Evolutionary conservation across 2,329 filamentous ascomycete species (phyloP).

Genomic region (Fusarium goolgardi): DNA sequence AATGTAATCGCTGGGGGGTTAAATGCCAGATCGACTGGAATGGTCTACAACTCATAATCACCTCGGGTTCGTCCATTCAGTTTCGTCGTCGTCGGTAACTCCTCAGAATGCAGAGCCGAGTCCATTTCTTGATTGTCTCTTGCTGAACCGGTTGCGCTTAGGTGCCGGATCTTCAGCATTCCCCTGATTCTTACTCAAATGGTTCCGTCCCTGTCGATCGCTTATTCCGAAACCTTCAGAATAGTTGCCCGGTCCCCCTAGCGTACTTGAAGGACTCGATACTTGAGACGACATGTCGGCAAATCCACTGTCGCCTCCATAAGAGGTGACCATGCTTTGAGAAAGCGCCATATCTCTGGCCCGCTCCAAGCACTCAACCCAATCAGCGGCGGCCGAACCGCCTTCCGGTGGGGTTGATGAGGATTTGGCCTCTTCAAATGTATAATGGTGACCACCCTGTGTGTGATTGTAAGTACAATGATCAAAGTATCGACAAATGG

Average conservation of each 20-base stretch:
- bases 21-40: constrained; percentile 36
- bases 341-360: constrained; percentile 86
- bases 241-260: constrained; percentile 69
- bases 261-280: constrained; percentile 81
- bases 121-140: constrained; percentile 94
- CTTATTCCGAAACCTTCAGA: constrained; percentile 61
- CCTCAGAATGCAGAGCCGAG: constrained; percentile 84
- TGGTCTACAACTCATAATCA: constrained; percentile 20
- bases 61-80: constrained; percentile 23
- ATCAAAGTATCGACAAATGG: background rate
- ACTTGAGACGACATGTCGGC: constrained; percentile 76
- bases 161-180: constrained; percentile 63
- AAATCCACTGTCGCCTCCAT: constrained; percentile 74
- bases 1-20: constrained; percentile 42
- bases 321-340: constrained; percentile 74
- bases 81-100: constrained; percentile 8
- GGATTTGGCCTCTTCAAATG: constrained; percentile 92
- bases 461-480: background rate
- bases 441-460: constrained; percentile 89
- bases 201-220: constrained; percentile 67
- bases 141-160: constrained; percentile 81
- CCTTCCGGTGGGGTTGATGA: constrained; percentile 65
- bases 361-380: constrained; percentile 88
- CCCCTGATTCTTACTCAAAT: constrained; percentile 69
- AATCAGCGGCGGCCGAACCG: constrained; percentile 83